phyloP scores from a whole-genome alignment of 2,329 filamentous ascomycete species.

The Aspergillus persii region DNA sequence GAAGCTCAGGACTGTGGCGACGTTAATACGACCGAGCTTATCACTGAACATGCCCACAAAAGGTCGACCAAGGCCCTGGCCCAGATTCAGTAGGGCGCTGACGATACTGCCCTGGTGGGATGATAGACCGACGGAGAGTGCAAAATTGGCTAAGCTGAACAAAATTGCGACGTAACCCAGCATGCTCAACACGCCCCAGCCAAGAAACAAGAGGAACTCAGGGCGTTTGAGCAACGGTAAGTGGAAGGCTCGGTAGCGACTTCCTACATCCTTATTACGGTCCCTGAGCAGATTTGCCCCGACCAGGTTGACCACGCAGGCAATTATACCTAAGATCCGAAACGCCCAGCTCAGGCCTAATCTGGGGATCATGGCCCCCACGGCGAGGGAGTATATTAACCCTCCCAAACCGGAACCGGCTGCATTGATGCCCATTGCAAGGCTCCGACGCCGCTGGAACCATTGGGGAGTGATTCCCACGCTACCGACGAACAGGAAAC shows the following conservation, averaged over 20 bases:
- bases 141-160: slow-evolving; percentile 64
- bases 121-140: slow-evolving; percentile 57
- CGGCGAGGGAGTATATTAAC: slow-evolving; percentile 57
- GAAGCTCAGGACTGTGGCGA: slow-evolving; percentile 56
- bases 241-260: slow-evolving; percentile 54
- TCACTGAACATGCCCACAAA: slow-evolving; percentile 64
- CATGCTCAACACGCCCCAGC: slow-evolving; percentile 61
- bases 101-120: slow-evolving; percentile 60
- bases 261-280: slow-evolving; percentile 56
- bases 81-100: slow-evolving; percentile 63
- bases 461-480: slow-evolving; percentile 60
- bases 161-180: slow-evolving; percentile 64
- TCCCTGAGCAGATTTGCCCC: slow-evolving; percentile 56
- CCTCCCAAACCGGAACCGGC: slow-evolving; percentile 61
- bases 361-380: slow-evolving; percentile 56
- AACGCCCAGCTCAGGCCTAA: slow-evolving; percentile 61
- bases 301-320: slow-evolving; percentile 52
- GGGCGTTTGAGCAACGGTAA: slow-evolving; percentile 50
- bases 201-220: slow-evolving; percentile 58
- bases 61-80: slow-evolving; percentile 57
- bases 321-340: slow-evolving; percentile 57
- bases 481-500: slow-evolving; percentile 59
- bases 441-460: slow-evolving; percentile 57
- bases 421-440: slow-evolving; percentile 61
- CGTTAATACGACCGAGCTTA: slow-evolving; percentile 60